Evolutionary conservation across 148 eudicot species (phyloP), one percentile per base, ranked within the genome.

Genomic region (Hydrangea macrophylla): DNA sequence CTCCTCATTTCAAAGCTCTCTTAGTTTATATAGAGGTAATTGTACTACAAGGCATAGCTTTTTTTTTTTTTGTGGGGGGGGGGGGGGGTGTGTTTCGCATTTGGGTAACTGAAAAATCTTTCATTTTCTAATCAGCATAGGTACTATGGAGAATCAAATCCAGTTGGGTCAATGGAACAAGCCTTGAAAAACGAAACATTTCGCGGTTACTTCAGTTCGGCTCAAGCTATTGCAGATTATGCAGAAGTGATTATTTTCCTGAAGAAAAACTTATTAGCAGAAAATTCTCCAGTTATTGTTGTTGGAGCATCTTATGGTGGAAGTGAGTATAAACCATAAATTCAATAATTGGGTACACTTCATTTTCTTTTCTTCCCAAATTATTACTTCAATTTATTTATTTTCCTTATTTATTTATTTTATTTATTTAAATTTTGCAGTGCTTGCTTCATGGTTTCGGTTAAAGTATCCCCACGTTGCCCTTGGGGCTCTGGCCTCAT

Each of bases 301-400:
- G 48, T 80, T 48, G 89, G 89, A 44, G 89, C 80, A 60, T 85
- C 89, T 15, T 85, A 85, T 48, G 89, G 86, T 20, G 86, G 89
- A 80, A 82, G 45, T 7, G 9, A 7, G 13, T 40, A 40, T 9
- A 10, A 40, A 40, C 12, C 45, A 40, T 40, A 9, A 9, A 7
- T 40, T 40, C 9, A 35, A 3, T 4, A 35, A 35, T 35, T 35
- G 39, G 39, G 8, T 35, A 35, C 39, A 3, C 8, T 8, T 8
- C 39, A 3, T 35, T 35, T 35, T 35, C 8, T 35, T 35, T 8
- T 8, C 39, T 8, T 35, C 8, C 39, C 39, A 35, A 3, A 35
- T 4, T 35, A 35, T n/a, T n/a, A 35, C 39, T 8, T 4, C n/a
- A n/a, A n/a, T n/a, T n/a, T n/a, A n/a, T n/a, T n/a, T 35, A 35